Evolutionary conservation across 805 yeast genomes (phyloP).

Genomic region (Kuraishia piskuri): DNA sequence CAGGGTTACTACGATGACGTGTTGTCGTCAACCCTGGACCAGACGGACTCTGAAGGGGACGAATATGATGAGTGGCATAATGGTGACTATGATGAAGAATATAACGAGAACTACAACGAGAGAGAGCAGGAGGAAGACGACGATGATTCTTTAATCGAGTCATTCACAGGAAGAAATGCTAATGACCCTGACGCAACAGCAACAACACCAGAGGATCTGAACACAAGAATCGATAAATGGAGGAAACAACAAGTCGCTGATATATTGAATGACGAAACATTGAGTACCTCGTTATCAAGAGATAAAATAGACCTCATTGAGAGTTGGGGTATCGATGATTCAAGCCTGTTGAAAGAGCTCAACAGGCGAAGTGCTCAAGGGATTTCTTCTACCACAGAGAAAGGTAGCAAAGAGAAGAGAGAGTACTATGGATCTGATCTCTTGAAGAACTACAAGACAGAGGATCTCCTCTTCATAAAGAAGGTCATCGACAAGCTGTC

Average conservation of each 20-base stretch:
- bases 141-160: conserved; percentile 20
- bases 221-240: conserved; percentile 21
- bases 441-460: conserved; percentile 10
- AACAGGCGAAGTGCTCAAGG: neutral
- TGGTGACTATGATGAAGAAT: conserved; percentile 8
- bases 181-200: conserved; percentile 7
- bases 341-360: conserved; percentile 1
- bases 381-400: neutral
- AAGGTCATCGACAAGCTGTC: conserved; percentile 13
- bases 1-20: conserved; percentile 16
- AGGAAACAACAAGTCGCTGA: conserved; percentile 18
- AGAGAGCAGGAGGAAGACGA: conserved; percentile 14
- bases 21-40: conserved; percentile 13
- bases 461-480: conserved; percentile 14
- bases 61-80: neutral
- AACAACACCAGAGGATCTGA: conserved; percentile 14
- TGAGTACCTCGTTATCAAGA: conserved; percentile 6
- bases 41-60: conserved; percentile 4
- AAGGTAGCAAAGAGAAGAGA: conserved; percentile 1
- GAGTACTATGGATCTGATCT: conserved; percentile 15
- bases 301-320: conserved; percentile 18
- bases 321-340: conserved; percentile 24
- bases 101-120: conserved; percentile 3
- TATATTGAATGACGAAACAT: conserved; percentile 15
- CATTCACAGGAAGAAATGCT: conserved; percentile 10